Evolutionary conservation across 192 early-diverging fungal species (phyloP), one percentile per base, ranked within the genome.

Genomic region (Linderina pennispora): DNA sequence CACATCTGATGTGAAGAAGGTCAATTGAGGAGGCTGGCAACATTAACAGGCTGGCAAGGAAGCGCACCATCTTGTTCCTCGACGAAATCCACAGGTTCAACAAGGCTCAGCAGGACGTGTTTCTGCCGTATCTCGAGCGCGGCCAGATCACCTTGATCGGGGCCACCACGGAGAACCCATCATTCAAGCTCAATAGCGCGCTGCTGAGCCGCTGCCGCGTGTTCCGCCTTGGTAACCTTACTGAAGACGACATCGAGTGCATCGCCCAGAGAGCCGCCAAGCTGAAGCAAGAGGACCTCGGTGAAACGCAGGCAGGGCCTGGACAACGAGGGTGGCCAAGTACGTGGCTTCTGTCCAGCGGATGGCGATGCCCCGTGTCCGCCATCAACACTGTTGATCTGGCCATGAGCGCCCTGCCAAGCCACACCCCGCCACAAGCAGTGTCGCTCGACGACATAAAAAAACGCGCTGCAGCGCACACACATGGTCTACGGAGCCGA

Each of bases 51-150:
- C 63, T 87, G 19, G 74, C 78, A 0, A 75, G 77, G 3, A 78
- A 68, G 45, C 70, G 77, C 17, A 81, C 85, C 0, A 82, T 94
- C 36, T 49, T 94, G 11, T 91, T 94, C 63, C 41, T 94, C 19
- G 91, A 94, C 60, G 91, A 90, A 43, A 88, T 94, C 18, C 91
- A 94, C 65, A 77, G 91, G 16, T 94, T 94, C 57, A 92, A 81
- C 17, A 91, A 90, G 58, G 75, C 81, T 9, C 91, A 94, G 53
- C 91, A 94, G 44, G 91, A 94, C 48, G 55, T 91, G 3, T 88
- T 94, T 43, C 61, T 94, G 20, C 87, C 86, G 0, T 69, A 74
- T 54, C 71, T 94, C 7, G 91, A 94, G 67, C 75, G 77, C 20
- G 87, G 87, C 15, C 75, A 78, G 17, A 72, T 88, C 21, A 72